A percentile compares a stretch with the other conserved stretches of the same genome.
Evolutionary conservation across 78 protist species (phyloP).

Genomic region (Polysphondylium violaceum): DNA sequence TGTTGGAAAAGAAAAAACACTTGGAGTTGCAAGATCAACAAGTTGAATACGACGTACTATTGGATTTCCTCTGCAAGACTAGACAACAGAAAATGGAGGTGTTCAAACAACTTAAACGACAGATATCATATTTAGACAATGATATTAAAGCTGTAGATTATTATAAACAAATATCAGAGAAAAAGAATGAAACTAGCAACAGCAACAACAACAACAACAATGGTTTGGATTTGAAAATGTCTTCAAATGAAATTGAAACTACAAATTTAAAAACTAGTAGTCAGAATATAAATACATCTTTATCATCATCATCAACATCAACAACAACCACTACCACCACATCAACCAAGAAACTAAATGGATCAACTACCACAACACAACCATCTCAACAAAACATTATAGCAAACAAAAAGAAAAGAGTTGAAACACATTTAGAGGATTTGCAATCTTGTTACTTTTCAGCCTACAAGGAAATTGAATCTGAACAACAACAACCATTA

Average conservation of each 20-base stretch:
- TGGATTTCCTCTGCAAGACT: conserved; percentile 59
- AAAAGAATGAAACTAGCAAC: neutral
- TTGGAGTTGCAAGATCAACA: conserved; percentile 73
- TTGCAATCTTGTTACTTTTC: conserved; percentile 75
- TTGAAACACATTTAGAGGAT: conserved; percentile 78
- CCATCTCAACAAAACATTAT: neutral
- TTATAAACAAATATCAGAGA: conserved; percentile 24
- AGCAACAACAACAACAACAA: neutral
- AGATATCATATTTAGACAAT: conserved; percentile 45
- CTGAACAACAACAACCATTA: neutral
- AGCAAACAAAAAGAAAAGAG: conserved; percentile 37
- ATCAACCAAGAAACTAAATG: neutral
- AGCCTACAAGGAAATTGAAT: conserved; percentile 15
- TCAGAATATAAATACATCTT: neutral
- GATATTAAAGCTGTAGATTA: conserved; percentile 50
- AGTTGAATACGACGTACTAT: conserved; percentile 62
- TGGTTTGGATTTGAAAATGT: neutral
- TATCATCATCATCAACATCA: neutral
- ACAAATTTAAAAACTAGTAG: neutral
- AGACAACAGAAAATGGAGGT: conserved; percentile 72
- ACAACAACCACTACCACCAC: neutral
- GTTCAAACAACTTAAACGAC: conserved; percentile 40
- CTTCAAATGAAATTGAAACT: neutral
- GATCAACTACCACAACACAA: neutral
- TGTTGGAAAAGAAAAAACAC: conserved; percentile 58